Conservation (phyloP, 2,329 filamentous ascomycete species). For the Xylariales sp. region DNA sequence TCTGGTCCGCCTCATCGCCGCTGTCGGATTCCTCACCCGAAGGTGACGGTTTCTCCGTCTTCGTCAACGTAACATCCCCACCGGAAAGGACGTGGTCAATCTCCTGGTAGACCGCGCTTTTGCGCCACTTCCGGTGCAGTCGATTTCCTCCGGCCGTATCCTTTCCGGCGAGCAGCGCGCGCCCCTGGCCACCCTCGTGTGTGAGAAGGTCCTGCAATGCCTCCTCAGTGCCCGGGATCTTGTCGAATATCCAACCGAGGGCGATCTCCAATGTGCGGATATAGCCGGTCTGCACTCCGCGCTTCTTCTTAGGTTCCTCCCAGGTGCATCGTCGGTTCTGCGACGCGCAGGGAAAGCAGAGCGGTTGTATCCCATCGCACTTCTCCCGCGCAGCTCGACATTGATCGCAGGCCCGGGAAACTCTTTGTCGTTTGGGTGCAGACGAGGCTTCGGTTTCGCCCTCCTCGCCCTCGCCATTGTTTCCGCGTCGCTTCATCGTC, state of each 20-base stretch:
- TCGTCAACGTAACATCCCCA: constrained; percentile 24
- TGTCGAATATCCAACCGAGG: constrained; percentile 62
- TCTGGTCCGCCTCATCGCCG: constrained; percentile 22
- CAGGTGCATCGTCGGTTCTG: constrained; percentile 66
- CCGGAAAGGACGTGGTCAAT: constrained; percentile 59
- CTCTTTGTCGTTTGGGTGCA: constrained; percentile 55
- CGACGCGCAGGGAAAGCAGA: constrained; percentile 61
- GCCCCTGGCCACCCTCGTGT: constrained; percentile 33
- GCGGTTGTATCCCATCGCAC: constrained; percentile 65
- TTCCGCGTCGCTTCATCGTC: constrained; percentile 23
- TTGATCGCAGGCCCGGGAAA: constrained; percentile 66
- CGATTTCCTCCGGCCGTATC: constrained; percentile 48
- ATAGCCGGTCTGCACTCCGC: constrained; percentile 76
- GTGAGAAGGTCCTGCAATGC: constrained; percentile 51
- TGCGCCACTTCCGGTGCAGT: constrained; percentile 59
- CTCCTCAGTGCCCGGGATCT: constrained; percentile 54
- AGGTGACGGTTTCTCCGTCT: constrained; percentile 22
- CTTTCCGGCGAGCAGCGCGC: constrained; percentile 46
- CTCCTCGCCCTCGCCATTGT: constrained; percentile 11
- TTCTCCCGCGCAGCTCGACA: constrained; percentile 66
- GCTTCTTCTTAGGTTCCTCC: constrained; percentile 68
- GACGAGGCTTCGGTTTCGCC: constrained; percentile 13
- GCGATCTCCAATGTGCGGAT: constrained; percentile 69
- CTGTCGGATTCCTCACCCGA: constrained; percentile 23
- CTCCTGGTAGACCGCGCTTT: constrained; percentile 56